A percentile compares a stretch with the other conserved stretches of the same genome.
Conservation (phyloP, 2,329 filamentous ascomycete genomes). For the Sporothrix pseudoabietina region DNA sequence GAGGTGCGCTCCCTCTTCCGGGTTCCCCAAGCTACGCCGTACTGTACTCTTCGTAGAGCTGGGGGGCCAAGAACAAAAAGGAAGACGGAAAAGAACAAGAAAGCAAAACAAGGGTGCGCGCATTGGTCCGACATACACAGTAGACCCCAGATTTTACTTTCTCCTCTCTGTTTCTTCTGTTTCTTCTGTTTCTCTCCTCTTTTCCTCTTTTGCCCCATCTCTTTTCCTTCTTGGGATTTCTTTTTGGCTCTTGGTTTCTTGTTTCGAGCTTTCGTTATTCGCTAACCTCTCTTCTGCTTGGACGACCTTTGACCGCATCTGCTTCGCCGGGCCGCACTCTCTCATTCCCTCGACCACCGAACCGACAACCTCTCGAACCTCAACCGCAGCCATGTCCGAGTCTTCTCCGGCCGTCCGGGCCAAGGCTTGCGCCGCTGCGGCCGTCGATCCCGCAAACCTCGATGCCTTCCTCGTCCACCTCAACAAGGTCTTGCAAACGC, state of each 20-base stretch:
- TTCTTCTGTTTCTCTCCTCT: background rate
- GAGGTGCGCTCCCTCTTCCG: background rate
- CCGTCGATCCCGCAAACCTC: constrained; percentile 43
- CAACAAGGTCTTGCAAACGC: constrained; percentile 66
- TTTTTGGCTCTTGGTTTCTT: background rate
- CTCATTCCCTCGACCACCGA: background rate
- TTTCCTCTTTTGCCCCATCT: background rate
- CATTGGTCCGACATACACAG: background rate
- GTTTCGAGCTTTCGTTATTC: background rate
- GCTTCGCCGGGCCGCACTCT: background rate
- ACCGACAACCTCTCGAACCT: background rate
- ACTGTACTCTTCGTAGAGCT: background rate
- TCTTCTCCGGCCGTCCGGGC: constrained; percentile 32
- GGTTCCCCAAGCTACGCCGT: background rate
- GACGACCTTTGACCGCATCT: background rate
- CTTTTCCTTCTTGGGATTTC: background rate
- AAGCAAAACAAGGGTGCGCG: constrained; percentile 4
- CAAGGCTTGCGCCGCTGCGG: constrained; percentile 28
- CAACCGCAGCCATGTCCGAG: constrained; percentile 32
- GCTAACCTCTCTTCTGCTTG: background rate
- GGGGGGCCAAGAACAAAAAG: background rate
- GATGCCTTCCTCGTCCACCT: constrained; percentile 60
- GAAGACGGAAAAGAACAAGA: constrained; percentile 20
- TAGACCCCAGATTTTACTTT: background rate
- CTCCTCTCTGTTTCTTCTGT: background rate